phyloP scores from a whole-genome alignment of 1,284 basidiomycete species.

The Schizophyllum commune region DNA sequence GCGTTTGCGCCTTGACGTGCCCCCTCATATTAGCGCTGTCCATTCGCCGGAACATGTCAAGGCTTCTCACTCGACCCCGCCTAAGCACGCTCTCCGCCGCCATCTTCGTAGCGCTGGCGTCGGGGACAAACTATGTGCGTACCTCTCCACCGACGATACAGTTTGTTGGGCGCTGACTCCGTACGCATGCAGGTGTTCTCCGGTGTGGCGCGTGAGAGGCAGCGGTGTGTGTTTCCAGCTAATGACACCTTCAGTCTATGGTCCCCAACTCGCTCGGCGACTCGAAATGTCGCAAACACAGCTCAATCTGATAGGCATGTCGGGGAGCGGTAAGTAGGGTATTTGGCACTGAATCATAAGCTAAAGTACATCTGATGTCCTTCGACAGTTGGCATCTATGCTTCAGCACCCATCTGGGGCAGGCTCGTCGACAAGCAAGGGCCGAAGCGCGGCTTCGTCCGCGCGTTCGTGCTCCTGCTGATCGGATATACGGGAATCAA shows the following conservation, averaged over 20 bases:
- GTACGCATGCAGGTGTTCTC: slow-evolving; percentile 28
- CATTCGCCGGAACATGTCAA: no score
- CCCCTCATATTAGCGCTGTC: no score
- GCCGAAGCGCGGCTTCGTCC: slow-evolving; percentile 40
- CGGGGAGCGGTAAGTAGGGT: slow-evolving; percentile 43
- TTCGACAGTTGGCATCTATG: slow-evolving; percentile 55
- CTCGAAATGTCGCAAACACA: slow-evolving; percentile 59
- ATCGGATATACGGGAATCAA: slow-evolving; percentile 56
- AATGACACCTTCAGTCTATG: slow-evolving; percentile 42
- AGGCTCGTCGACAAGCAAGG: slow-evolving; percentile 56
- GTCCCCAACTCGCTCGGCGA: slow-evolving; percentile 60
- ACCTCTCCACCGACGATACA: neutral
- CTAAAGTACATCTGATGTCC: no score
- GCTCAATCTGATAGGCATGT: slow-evolving; percentile 58
- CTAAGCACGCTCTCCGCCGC: slow-evolving; percentile 35
- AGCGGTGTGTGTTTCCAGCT: neutral
- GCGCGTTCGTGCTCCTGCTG: slow-evolving; percentile 42
- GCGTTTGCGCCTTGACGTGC: no score
- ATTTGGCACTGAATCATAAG: no score
- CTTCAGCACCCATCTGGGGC: slow-evolving; percentile 53
- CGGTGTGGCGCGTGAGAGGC: slow-evolving; percentile 23
- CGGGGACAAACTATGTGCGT: slow-evolving; percentile 59
- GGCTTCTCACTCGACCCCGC: slow-evolving; percentile 26
- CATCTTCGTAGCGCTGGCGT: slow-evolving; percentile 43
- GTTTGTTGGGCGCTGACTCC: neutral